Evolutionary conservation across 2,329 filamentous ascomycete genomes (phyloP), one percentile per base, ranked within the genome.

Genomic region (Camillea tinctor): DNA sequence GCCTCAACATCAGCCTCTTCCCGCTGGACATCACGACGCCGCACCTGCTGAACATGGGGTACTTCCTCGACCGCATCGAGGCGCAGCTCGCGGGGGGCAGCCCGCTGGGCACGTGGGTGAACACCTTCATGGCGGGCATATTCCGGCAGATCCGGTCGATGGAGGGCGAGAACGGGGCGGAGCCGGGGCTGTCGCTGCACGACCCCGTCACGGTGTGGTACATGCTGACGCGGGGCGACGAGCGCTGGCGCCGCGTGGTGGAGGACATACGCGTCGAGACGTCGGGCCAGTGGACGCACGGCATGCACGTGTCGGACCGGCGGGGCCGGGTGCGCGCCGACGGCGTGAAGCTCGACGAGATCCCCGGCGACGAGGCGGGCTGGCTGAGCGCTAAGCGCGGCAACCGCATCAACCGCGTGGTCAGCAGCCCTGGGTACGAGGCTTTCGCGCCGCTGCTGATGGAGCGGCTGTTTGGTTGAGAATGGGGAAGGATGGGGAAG

Each of bases 251-350:
- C 73, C 74, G 78, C 15, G 79, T 82, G 59, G 86, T 81, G 0
- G 90, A 96, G 74, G 95, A 99, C 73, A 89, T 99, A 58, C 84
- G 95, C 20, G 81, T 99, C 49, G 95, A 99, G 77, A 96, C 93
- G 0, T 79, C 85, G 2, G 95, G 94, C 1, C 95, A 98, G 79
- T 99, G 95, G 95, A 96, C 93, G 52, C 83, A 92, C 59, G 94
- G 95, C 1, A 93, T 95, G 88, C 93, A 93, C 71, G 83, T 98
- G 30, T 80, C 93, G 49, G 95, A 99, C 79, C 82, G 87, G 40
- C 84, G 95, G 51, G 76, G 78, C 44, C 77, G 86, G 57, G 80
- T 77, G 63, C 85, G 86, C 71, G 80, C 80, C 5, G 81, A 76
- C 51, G 83, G 84, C 61, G 60, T 78, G 20, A 72, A 71, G 5